phyloP scores from a whole-genome alignment of 2,329 filamentous ascomycete genomes.

The Talaromyces verruculosus region DNA sequence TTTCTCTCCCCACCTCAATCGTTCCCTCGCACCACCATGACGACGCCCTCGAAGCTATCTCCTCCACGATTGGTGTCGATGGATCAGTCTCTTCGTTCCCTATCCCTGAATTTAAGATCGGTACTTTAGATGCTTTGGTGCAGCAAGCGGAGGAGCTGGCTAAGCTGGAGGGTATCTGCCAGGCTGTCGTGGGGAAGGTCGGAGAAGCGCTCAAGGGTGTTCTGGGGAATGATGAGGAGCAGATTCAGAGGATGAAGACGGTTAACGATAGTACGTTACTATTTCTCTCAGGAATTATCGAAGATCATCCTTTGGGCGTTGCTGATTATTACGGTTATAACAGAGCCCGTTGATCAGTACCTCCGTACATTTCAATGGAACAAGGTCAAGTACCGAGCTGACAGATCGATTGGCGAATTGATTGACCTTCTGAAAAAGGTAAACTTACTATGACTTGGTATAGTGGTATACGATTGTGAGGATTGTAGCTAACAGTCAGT shows the following conservation, averaged over 20 bases:
- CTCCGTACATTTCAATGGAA: constrained; percentile 90
- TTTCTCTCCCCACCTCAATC: constrained; percentile 86
- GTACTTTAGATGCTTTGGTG: constrained; percentile 89
- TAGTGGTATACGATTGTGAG: neutral
- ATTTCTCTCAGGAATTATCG: neutral
- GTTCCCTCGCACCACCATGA: constrained; percentile 76
- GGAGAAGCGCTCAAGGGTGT: constrained; percentile 79
- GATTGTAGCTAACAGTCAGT: neutral
- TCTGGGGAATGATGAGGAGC: constrained; percentile 79
- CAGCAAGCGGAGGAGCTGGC: constrained; percentile 93
- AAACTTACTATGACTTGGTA: neutral
- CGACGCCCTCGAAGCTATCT: constrained; percentile 75
- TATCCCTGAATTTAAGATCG: constrained; percentile 96
- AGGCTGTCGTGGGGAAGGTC: constrained; percentile 82
- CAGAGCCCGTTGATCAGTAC: constrained; percentile 95
- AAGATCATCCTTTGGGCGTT: neutral
- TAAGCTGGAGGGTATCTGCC: constrained; percentile 79
- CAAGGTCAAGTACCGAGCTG: constrained; percentile 92
- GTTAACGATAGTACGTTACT: constrained; percentile 80
- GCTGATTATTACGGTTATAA: neutral
- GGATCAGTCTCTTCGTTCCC: constrained; percentile 74
- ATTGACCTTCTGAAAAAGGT: constrained; percentile 88
- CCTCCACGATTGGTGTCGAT: constrained; percentile 69
- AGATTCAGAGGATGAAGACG: constrained; percentile 81
- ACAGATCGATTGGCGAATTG: constrained; percentile 84